Conservation (phyloP, 768 basidiomycete genomes). For the Mycena pura region DNA sequence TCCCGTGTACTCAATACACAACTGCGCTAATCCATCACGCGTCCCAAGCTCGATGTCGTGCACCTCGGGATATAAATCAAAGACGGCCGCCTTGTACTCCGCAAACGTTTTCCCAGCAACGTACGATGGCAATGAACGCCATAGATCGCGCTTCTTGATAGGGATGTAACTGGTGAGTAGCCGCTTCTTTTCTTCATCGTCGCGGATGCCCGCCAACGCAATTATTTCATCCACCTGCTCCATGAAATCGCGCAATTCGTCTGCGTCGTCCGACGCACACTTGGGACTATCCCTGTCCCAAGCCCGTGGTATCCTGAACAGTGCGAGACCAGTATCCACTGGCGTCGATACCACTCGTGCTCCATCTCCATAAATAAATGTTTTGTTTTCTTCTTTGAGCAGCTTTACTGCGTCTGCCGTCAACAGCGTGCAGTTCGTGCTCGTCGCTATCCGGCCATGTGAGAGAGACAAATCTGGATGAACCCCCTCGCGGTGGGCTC, state of each 20-base stretch:
- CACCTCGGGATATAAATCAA: slow-evolving; percentile 6
- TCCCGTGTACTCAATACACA: not conserved
- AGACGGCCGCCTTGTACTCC: slow-evolving; percentile 7
- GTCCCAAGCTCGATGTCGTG: slow-evolving; percentile 5
- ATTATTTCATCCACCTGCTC: slow-evolving; percentile 20
- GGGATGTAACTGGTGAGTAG: slow-evolving; percentile 11
- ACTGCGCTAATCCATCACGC: not conserved
- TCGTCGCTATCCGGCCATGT: not conserved
- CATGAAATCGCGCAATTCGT: slow-evolving; percentile 13
- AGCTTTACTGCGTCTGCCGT: no score
- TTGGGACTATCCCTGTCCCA: slow-evolving; percentile 22
- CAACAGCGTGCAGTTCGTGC: not conserved
- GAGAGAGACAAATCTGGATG: slow-evolving; percentile 3
- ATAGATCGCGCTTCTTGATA: not conserved
- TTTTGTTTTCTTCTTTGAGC: no score
- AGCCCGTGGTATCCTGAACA: slow-evolving; percentile 9
- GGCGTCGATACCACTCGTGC: not conserved
- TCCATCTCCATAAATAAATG: not conserved
- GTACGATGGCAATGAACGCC: slow-evolving; percentile 2
- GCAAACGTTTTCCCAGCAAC: not conserved
- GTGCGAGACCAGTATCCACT: slow-evolving; percentile 7
- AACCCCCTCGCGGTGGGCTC: slow-evolving; percentile 25
- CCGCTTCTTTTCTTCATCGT: slow-evolving; percentile 12
- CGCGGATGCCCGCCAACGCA: not conserved
- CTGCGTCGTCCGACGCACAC: slow-evolving; percentile 5